Evolutionary conservation across 2,329 filamentous ascomycete genomes (phyloP).

Genomic region (Dactylellina cionopaga): DNA sequence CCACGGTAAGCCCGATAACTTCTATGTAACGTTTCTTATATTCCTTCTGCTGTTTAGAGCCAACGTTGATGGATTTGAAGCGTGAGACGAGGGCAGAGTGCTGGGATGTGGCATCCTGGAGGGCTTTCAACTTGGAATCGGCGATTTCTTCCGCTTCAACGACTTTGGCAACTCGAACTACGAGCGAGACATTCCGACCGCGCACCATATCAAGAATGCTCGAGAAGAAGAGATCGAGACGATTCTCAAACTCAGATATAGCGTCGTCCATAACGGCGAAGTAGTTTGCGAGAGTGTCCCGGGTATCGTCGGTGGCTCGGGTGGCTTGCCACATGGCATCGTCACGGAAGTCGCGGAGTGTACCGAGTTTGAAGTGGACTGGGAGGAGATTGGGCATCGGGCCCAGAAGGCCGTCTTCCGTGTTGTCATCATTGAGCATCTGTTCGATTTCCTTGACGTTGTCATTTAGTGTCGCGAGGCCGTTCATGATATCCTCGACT

Average conservation of each 20-base stretch:
- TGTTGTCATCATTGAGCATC: slow-evolving; percentile 82
- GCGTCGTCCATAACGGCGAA: slow-evolving; percentile 86
- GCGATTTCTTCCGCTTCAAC: slow-evolving; percentile 97
- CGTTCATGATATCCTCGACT: slow-evolving; percentile 90
- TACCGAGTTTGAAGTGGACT: slow-evolving; percentile 90
- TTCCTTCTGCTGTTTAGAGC: slow-evolving; percentile 87
- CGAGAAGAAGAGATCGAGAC: slow-evolving; percentile 86
- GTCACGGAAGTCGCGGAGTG: slow-evolving; percentile 91
- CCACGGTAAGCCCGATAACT: slow-evolving; percentile 77
- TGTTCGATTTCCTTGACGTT: slow-evolving; percentile 78
- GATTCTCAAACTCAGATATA: slow-evolving; percentile 94
- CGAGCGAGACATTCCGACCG: slow-evolving; percentile 84
- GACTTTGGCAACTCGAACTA: slow-evolving; percentile 89
- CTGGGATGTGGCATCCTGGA: slow-evolving; percentile 94
- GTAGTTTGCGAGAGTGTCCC: slow-evolving; percentile 86
- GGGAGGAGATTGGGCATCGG: slow-evolving; percentile 91
- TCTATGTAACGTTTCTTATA: slow-evolving; percentile 96
- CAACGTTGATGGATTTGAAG: slow-evolving; percentile 94
- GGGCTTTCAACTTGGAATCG: slow-evolving; percentile 86
- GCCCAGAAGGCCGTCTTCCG: slow-evolving; percentile 65
- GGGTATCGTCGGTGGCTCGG: slow-evolving; percentile 77
- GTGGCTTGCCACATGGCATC: slow-evolving; percentile 97
- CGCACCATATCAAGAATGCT: slow-evolving; percentile 89
- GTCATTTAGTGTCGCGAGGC: slow-evolving; percentile 86
- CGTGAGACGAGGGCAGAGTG: slow-evolving; percentile 82